Evolutionary conservation across 2,329 filamentous ascomycete genomes (phyloP).

Genomic region (Knufia petricola): DNA sequence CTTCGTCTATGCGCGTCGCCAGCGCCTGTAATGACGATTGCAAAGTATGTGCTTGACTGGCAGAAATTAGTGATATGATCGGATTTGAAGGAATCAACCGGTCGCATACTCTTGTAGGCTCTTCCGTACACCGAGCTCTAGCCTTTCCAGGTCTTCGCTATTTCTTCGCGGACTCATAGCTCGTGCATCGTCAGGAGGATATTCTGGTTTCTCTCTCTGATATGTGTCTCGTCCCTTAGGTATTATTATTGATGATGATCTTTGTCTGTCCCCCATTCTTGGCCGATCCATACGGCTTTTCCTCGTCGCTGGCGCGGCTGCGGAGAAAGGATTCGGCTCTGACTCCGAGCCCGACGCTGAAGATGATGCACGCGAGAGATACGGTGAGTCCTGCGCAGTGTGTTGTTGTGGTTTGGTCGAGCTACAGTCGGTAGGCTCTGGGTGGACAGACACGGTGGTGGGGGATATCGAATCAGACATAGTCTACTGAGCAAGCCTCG

Average conservation of each 20-base stretch:
- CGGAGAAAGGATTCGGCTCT: constrained; percentile 32
- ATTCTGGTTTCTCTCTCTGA: constrained; percentile 62
- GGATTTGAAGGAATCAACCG: neutral
- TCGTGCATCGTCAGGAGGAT: constrained; percentile 78
- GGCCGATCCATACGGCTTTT: constrained; percentile 48
- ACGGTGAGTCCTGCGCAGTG: constrained; percentile 12
- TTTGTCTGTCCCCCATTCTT: constrained; percentile 61
- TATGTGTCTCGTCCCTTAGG: constrained; percentile 65
- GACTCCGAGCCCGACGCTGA: constrained; percentile 40
- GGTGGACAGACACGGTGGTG: constrained; percentile 1
- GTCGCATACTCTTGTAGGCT: constrained; percentile 49
- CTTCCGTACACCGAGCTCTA: constrained; percentile 70
- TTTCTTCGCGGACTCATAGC: constrained; percentile 91
- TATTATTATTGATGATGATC: constrained; percentile 73
- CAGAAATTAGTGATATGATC: constrained; percentile 8
- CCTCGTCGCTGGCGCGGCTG: constrained; percentile 42
- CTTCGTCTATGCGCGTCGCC: constrained; percentile 86
- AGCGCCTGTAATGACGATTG: constrained; percentile 84
- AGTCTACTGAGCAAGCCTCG: neutral
- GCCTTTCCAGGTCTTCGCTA: constrained; percentile 78
- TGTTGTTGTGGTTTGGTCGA: neutral
- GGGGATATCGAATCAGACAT: constrained; percentile 1
- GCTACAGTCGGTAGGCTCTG: neutral
- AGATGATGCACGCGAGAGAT: constrained; percentile 26
- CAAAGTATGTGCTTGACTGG: constrained; percentile 74